Conservation (phyloP, 805 yeast genomes). For the Sungouiozyma intestinalis region DNA sequence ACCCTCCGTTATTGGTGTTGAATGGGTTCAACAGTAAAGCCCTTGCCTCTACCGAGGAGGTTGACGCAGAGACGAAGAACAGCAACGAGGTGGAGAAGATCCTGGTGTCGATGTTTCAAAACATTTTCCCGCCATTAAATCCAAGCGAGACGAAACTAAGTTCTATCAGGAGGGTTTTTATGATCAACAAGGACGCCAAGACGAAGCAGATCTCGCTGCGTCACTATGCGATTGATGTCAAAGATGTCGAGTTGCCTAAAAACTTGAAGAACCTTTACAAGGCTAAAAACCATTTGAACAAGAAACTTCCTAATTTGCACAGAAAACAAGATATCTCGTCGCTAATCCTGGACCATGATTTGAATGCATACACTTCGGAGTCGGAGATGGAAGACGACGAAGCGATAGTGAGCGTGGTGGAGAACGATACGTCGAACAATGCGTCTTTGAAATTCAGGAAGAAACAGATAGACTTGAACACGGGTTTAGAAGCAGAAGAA, state of each 20-base stretch:
- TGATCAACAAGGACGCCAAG: slow-evolving; percentile 63
- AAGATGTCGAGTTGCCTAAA: slow-evolving; percentile 65
- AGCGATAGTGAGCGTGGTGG: slow-evolving; percentile 53
- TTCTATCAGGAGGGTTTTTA: slow-evolving; percentile 72
- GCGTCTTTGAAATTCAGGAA: slow-evolving; percentile 5
- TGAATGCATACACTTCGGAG: slow-evolving; percentile 72
- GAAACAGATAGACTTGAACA: slow-evolving; percentile 14
- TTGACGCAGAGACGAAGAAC: slow-evolving; percentile 9
- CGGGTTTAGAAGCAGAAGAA: slow-evolving; percentile 13
- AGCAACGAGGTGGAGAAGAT: slow-evolving; percentile 61
- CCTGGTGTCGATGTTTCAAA: slow-evolving; percentile 82
- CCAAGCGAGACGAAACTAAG: slow-evolving; percentile 70
- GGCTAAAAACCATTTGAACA: slow-evolving; percentile 49
- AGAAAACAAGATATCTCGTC: slow-evolving; percentile 70
- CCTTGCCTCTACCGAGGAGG: slow-evolving; percentile 4
- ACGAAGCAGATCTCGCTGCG: slow-evolving; percentile 73
- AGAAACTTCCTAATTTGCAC: slow-evolving; percentile 59
- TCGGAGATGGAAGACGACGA: slow-evolving; percentile 94
- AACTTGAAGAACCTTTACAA: slow-evolving; percentile 62
- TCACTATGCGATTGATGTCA: slow-evolving; percentile 83
- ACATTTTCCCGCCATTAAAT: slow-evolving; percentile 89
- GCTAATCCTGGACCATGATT: slow-evolving; percentile 69
- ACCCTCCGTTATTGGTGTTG: slow-evolving; percentile 86
- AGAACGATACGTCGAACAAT: slow-evolving; percentile 22
- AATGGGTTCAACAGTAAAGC: slow-evolving; percentile 58